Percentiles rank a stretch among this genome's conserved stretches.
These are phyloP conservation scores for Curvularia hawaiiensis DNA, from an alignment of 2,329 filamentous ascomycete species.

Conservation along the genomic window DNA sequence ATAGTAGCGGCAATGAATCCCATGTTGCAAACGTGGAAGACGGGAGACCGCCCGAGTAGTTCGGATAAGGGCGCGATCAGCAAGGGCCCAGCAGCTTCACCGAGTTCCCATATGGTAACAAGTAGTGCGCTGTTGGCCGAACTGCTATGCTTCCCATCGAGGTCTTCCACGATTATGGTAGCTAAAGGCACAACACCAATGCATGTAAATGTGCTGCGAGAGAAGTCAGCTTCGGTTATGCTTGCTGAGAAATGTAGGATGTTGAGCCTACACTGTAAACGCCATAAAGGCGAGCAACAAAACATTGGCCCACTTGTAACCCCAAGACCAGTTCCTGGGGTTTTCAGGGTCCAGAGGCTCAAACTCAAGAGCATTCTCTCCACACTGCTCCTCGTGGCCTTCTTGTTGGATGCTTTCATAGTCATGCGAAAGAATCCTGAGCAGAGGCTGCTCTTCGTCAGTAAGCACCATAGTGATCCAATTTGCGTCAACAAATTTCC, in stretches of 20 bases:
- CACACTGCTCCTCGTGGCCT: slow-evolving; percentile 20
- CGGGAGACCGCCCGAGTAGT: slow-evolving; percentile 39
- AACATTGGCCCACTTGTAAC: slow-evolving; percentile 43
- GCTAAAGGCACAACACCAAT: slow-evolving; percentile 46
- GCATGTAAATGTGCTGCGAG: slow-evolving; percentile 45
- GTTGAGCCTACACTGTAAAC: slow-evolving; percentile 40
- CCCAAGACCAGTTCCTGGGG: slow-evolving; percentile 38
- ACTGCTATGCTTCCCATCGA: slow-evolving; percentile 31
- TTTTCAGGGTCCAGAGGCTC: slow-evolving; percentile 38
- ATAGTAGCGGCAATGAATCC: slow-evolving; percentile 53
- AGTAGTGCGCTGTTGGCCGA: slow-evolving; percentile 37
- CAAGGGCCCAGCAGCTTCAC: slow-evolving; percentile 43
- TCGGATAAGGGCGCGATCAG: slow-evolving; percentile 45
- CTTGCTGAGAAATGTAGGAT: not conserved
- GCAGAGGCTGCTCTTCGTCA: slow-evolving; percentile 41
- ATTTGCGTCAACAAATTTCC: not conserved
- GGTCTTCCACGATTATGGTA: slow-evolving; percentile 38
- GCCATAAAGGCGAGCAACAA: slow-evolving; percentile 41
- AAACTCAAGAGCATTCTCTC: slow-evolving; percentile 32
- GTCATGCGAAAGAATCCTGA: slow-evolving; percentile 28
- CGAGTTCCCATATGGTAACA: slow-evolving; percentile 46
- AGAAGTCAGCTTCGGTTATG: not conserved
- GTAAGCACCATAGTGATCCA: slow-evolving; percentile 21
- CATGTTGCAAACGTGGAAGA: slow-evolving; percentile 47
- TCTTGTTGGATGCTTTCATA: slow-evolving; percentile 19